Evolutionary conservation across 306 rosid genomes (phyloP), one percentile per base, ranked within the genome.

Genomic region (Cucurbita ficifolia): DNA sequence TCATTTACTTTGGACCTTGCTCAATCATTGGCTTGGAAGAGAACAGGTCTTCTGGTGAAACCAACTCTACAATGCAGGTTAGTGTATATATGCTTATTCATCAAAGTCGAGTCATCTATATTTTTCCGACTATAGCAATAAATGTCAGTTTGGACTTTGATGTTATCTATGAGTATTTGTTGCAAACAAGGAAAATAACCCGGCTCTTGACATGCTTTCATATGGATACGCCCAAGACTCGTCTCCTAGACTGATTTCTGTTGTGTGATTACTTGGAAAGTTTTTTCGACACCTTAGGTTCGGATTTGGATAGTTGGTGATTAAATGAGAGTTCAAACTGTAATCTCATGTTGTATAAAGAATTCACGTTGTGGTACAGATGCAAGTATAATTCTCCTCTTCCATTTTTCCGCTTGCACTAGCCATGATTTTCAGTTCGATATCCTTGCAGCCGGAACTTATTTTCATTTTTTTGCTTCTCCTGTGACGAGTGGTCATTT

Each of bases 11-110:
- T 95, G 74, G 96, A 88, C 73, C 78, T 95, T 85, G 84, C 91
- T 61, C 99, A 95, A 84, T 92, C 97, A 74, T 81, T 95, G 85
- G 96, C 96, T 70, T 95, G 99, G 97, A 83, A 91, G 88, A 84
- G 91, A 82, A 89, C 97, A 56, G 99, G 97, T 87, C 97, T 95
- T 76, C 81, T 95, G 84, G 87, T 89, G 82, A 88, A 86, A 83
- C 99, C 99, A 74, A 88, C 99, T 10, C 18, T 95, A 52, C 96
- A 95, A 86, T 82, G 82, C 86, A 95, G 99, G 99, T 94, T 77
- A 73, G 79, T 63, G 73, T 18, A 61, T 40, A 38, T 3, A 39
- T 39, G 48, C 77, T 56, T 45, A 29, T 74, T 58, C 22, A 69
- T 67, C 42, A 39, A 39, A 5, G 5, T 39, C 7, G 7, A 39